These are phyloP conservation scores for Scolecobasidium constrictum DNA, from an alignment of 2,329 filamentous ascomycete genomes.

Conservation along the genomic window DNA sequence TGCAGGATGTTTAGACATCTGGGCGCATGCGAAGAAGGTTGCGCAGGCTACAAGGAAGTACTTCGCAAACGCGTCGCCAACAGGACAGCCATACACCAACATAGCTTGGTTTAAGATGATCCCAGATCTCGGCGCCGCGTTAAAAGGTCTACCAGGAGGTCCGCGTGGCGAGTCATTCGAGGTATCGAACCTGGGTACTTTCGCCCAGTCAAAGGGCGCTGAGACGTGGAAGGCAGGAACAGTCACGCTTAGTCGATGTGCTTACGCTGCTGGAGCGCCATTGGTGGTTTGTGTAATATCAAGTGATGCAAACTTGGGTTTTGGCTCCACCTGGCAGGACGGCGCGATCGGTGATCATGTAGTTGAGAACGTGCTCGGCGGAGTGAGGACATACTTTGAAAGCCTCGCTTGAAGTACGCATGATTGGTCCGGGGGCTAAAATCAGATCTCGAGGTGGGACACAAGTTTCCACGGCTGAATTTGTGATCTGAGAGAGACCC, in stretches of 20 bases:
- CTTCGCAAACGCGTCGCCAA: neutral
- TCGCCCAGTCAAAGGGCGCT: neutral
- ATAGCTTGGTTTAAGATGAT: neutral
- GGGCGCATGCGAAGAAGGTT: neutral
- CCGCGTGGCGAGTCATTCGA: neutral
- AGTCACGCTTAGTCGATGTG: neutral
- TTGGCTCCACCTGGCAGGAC: neutral
- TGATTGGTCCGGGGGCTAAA: too few species aligned
- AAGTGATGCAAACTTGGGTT: neutral
- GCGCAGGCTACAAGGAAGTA: constrained; percentile 1
- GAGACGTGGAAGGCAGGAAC: neutral
- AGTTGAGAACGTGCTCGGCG: neutral
- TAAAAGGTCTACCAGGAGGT: neutral
- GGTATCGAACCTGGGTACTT: neutral
- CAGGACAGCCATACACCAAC: neutral
- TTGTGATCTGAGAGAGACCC: too few species aligned
- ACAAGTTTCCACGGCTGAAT: too few species aligned
- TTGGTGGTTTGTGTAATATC: neutral
- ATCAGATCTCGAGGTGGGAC: too few species aligned
- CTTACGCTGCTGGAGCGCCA: neutral
- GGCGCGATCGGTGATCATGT: neutral
- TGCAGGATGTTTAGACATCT: neutral
- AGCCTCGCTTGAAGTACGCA: too few species aligned
- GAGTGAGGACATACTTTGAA: neutral
- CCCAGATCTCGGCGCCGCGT: neutral